phyloP scores from a whole-genome alignment of 2,329 filamentous ascomycete species.

The Pleoardoris graminearum region DNA sequence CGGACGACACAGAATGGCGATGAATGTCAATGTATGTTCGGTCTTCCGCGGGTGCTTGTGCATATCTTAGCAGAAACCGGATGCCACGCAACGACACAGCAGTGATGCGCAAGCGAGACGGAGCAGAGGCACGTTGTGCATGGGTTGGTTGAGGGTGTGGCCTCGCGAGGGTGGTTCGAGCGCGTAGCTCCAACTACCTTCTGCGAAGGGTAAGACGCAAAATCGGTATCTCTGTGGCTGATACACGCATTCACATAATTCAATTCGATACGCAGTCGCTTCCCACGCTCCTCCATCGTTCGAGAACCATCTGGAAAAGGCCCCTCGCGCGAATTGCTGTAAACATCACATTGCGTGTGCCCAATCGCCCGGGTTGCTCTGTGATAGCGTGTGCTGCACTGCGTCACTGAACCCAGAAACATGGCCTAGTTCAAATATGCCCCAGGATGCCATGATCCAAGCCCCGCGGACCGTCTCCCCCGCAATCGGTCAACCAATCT shows the following conservation, averaged over 20 bases:
- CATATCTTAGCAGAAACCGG: background rate
- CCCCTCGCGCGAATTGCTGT: background rate
- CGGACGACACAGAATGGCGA: too few relatives aligned
- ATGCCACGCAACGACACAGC: background rate
- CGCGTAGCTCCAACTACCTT: constrained; percentile 2
- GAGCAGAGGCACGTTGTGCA: constrained; percentile 4
- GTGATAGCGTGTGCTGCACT: background rate
- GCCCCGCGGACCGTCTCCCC: background rate
- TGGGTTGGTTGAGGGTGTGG: background rate
- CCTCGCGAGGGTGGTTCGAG: constrained; percentile 1
- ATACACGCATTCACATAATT: background rate
- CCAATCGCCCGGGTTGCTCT: background rate
- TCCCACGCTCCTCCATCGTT: background rate
- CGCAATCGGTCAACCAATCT: constrained; percentile 1
- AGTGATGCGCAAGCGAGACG: background rate
- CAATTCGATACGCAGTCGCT: background rate
- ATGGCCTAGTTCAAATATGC: background rate
- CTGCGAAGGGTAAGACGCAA: background rate
- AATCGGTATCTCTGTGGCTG: background rate
- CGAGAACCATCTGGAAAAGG: background rate
- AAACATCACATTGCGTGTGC: background rate
- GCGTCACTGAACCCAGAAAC: constrained; percentile 2
- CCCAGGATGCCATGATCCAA: background rate
- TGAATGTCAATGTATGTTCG: too few relatives aligned
- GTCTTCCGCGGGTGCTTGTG: background rate